Evolutionary conservation across 2,329 filamentous ascomycete species (phyloP), one percentile per base, ranked within the genome.

Genomic region (Aureobasidium sp.): DNA sequence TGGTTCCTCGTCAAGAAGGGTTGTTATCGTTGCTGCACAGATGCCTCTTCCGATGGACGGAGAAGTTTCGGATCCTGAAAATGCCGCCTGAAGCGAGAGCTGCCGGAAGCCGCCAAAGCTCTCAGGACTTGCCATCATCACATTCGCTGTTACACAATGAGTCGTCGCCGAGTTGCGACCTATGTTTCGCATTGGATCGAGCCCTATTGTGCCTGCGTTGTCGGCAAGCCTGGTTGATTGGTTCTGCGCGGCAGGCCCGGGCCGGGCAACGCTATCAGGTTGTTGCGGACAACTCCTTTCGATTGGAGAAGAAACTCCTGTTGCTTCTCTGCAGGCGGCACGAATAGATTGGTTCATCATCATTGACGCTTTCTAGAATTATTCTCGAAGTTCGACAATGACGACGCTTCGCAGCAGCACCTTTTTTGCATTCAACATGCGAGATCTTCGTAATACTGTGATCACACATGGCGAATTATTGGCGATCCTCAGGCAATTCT

Each of bases 401-500:
- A 48, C 25, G 31, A n/a, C 12, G n/a, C 25, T 31, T 3, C n/a
- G 45, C 45, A 48, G 45, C 17, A 27, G 11, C 25, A n/a, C 25
- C 20, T 42, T 17, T 31, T 42, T 2, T 31, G 25, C 2, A 22
- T 15, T 5, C 7, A 12, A n/a, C 37, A 31, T 27, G 37, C 41
- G 25, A 15, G 31, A 31, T n/a, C 53, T 34, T 39, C 52, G 53
- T 57, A 57, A 57, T 34, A 11, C n/a, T 34, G 1, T 34, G 52
- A 56, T 45, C 39, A 57, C 27, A 45, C 27, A 57, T 34, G 52
- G 11, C 52, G 34, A 25, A 31, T 42, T 11, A 34, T 56, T 22
- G 53, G 41, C 53, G 53, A 57, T 57, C 53, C 29, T 44, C 53
- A 44, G 39, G 51, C 37, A 55, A 34, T 20, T 45, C 29, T 57